These are phyloP conservation scores for Jasminum sambac DNA, from an alignment of 257 asterid species.

Conservation along the genomic window DNA sequence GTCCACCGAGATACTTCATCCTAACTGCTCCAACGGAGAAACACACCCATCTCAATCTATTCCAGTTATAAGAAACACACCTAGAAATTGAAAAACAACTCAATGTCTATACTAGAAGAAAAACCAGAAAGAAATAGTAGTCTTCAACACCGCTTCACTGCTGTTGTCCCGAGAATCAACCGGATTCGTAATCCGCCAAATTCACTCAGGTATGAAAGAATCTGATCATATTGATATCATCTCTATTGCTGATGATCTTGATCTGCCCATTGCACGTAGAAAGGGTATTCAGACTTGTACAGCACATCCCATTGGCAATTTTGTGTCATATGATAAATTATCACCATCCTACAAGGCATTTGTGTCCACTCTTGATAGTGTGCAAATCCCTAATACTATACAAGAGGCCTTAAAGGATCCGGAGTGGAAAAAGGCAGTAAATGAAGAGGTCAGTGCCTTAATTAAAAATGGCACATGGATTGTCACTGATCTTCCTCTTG, in stretches of 20 bases:
- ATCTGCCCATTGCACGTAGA: slow-evolving; percentile 11
- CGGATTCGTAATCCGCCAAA: too few relatives aligned
- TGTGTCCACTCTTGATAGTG: not conserved
- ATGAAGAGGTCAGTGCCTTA: not conserved
- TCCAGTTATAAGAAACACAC: too few relatives aligned
- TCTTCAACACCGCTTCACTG: not conserved
- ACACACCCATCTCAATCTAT: too few relatives aligned
- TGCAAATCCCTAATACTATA: not conserved
- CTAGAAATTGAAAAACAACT: not conserved
- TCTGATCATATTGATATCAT: too few relatives aligned
- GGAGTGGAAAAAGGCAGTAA: not conserved
- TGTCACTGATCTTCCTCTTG: not conserved
- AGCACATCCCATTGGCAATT: not conserved
- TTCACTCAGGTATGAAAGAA: too few relatives aligned
- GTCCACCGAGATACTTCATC: too few relatives aligned
- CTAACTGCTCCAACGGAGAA: too few relatives aligned
- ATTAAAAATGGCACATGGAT: slow-evolving; percentile 12
- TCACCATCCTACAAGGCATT: not conserved
- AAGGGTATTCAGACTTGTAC: slow-evolving; percentile 11
- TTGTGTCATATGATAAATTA: slow-evolving; percentile 4
- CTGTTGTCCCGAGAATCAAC: too few relatives aligned
- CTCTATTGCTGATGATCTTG: not conserved
- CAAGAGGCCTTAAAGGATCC: not conserved
- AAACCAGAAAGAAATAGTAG: not conserved
- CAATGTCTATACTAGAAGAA: slow-evolving; percentile 4